Evolutionary conservation across 78 protist genomes (phyloP), one percentile per base, ranked within the genome.

Genomic region (Dictyostelium capitatum): DNA sequence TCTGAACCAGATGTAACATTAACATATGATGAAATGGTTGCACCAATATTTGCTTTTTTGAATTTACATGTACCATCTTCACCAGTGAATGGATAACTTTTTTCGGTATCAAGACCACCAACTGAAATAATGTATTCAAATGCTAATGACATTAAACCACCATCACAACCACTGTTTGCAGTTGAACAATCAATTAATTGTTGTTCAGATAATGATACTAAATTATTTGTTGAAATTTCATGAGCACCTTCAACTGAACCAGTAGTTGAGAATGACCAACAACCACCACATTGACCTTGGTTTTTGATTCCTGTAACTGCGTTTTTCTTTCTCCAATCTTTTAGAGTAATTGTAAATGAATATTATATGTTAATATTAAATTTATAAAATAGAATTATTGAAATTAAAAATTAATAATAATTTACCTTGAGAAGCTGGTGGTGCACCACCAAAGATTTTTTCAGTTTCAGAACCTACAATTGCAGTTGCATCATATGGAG

Each of bases 1-100:
- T 94, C 96, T 65, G 89, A 75, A 74, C 72, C 91, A 19, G 54
- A 6, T n/a, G 94, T 83, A 46, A 97, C 90, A 53, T 95, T 90
- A 12, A 5, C 17, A 92, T 47, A 69, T 28, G 78, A 74, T 9
- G 80, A 28, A 77, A 97, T 51, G 65, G 83, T 79, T 53, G 96
- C 96, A 28, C 85, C 89, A 62, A 25, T 23, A 80, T 80, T 81
- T 8, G 37, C 70, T 12, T 62, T 9, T 57, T 54, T 32, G 82
- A 47, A 79, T n/a, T 30, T 53, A 90, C 98, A 96, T 20, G 69
- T 77, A 48, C 92, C 85, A 28, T 9, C 5, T 0, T 28, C 12
- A 28, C 75, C 89, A n/a, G 82, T n/a, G 99, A 97, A 98, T 54
- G 98, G 98, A 92, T 98, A 97, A n/a, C n/a, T n/a, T n/a, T n/a